A percentile compares a stretch with the other conserved stretches of the same genome.
phyloP scores from a whole-genome alignment of 225 moss, liverwort and hornwort species.

The Pseudisothecium myosuroides region DNA sequence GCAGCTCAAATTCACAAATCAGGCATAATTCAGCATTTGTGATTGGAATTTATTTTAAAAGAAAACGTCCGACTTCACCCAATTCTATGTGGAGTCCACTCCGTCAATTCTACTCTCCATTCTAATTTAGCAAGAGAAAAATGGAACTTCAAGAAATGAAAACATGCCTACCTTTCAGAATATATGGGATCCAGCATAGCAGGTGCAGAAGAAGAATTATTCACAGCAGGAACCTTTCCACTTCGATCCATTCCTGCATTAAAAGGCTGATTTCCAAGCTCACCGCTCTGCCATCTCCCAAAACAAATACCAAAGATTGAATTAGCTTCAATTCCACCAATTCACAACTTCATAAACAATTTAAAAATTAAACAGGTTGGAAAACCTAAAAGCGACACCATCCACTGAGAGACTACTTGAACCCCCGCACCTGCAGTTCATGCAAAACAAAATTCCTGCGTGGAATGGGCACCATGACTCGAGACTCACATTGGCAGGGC shows the following conservation, averaged over 20 bases:
- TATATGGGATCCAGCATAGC: conserved; percentile 19
- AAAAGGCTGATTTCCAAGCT: conserved; percentile 9
- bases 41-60: neutral
- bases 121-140: neutral
- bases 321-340: neutral
- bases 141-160: neutral
- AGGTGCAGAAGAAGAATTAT: neutral
- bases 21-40: neutral
- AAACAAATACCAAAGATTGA: neutral
- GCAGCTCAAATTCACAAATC: neutral
- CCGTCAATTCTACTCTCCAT: neutral
- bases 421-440: neutral
- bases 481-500: neutral
- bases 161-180: conserved; percentile 15
- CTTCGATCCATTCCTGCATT: neutral
- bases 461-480: neutral
- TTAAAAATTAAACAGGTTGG: neutral
- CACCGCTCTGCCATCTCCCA: neutral
- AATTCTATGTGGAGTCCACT: neutral
- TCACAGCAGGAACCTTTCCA: neutral
- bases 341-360: neutral
- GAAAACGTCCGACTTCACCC: neutral
- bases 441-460: neutral
- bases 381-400: neutral
- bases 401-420: neutral